phyloP scores from a whole-genome alignment of 2,329 filamentous ascomycete genomes.

The Colletotrichum truncatum region DNA sequence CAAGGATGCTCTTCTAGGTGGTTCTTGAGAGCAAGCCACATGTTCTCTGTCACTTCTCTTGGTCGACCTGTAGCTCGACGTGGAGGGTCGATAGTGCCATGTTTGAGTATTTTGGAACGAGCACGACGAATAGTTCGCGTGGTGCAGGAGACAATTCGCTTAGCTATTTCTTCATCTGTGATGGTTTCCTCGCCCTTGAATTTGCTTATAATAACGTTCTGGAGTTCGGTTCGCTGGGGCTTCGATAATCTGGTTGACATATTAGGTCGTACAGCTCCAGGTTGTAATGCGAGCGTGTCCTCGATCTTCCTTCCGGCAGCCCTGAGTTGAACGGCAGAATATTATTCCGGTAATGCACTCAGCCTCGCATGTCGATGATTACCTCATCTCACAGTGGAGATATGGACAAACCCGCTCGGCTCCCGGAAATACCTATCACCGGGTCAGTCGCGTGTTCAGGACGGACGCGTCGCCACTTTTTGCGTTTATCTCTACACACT shows the following conservation, averaged over 20 bases:
- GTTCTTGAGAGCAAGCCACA: slow-evolving; percentile 23
- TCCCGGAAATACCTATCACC: no score
- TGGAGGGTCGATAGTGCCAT: slow-evolving; percentile 10
- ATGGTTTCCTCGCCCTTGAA: neutral
- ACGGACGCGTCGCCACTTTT: no score
- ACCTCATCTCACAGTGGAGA: no score
- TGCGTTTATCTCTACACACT: no score
- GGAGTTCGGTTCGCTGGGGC: neutral
- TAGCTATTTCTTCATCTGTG: neutral
- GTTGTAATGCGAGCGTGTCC: no score
- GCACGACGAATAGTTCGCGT: neutral
- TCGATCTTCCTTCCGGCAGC: no score
- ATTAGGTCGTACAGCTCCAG: no score
- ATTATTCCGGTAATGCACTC: no score
- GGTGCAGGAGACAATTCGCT: neutral
- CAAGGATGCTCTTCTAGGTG: slow-evolving; percentile 14
- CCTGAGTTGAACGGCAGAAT: no score
- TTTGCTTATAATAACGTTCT: neutral
- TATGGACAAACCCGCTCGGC: no score
- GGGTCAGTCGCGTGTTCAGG: no score
- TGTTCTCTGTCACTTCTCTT: slow-evolving; percentile 31
- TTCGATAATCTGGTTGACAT: slow-evolving; percentile 1
- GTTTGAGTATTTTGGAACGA: neutral
- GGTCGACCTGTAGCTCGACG: slow-evolving; percentile 3
- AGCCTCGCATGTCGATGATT: no score